Conservation (phyloP, 2,329 filamentous ascomycete species). For the Arthroderma uncinatum region DNA sequence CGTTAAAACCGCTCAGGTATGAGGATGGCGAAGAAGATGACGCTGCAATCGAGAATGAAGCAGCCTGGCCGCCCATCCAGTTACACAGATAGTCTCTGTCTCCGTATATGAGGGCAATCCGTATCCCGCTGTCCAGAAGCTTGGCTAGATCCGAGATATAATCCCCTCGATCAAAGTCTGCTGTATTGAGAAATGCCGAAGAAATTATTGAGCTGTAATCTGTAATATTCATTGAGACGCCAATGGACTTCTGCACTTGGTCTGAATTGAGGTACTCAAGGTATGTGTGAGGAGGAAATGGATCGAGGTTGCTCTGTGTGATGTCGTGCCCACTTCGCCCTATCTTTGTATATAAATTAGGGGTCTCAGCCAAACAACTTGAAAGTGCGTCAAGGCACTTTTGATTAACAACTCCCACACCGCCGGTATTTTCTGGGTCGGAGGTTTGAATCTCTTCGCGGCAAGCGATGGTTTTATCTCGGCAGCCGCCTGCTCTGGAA, state of each 20-base stretch:
- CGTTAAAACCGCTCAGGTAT: slow-evolving; percentile 38
- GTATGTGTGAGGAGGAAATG: slow-evolving; percentile 44
- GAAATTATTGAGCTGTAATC: slow-evolving; percentile 41
- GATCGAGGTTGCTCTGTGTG: slow-evolving; percentile 40
- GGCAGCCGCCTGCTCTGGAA: slow-evolving; percentile 33
- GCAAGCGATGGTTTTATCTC: slow-evolving; percentile 39
- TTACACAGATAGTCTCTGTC: slow-evolving; percentile 46
- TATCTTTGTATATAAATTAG: slow-evolving; percentile 33
- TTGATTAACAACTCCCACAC: not conserved
- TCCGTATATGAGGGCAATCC: slow-evolving; percentile 42
- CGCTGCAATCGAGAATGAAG: slow-evolving; percentile 49
- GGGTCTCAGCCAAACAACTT: not conserved
- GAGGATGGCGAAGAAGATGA: slow-evolving; percentile 34
- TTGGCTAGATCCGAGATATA: slow-evolving; percentile 27
- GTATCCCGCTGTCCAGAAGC: slow-evolving; percentile 41
- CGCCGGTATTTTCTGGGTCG: slow-evolving; percentile 3
- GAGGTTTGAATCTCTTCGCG: slow-evolving; percentile 18
- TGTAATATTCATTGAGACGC: slow-evolving; percentile 46
- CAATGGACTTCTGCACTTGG: slow-evolving; percentile 42
- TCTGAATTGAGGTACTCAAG: slow-evolving; percentile 46
- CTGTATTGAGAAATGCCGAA: not conserved
- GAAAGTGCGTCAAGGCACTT: not conserved
- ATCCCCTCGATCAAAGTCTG: not conserved
- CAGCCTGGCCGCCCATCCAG: slow-evolving; percentile 47
- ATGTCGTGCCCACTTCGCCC: slow-evolving; percentile 49